Base-by-base conservation (phyloP, 192 early-diverging fungal species). In the Podila epigama region DNA sequence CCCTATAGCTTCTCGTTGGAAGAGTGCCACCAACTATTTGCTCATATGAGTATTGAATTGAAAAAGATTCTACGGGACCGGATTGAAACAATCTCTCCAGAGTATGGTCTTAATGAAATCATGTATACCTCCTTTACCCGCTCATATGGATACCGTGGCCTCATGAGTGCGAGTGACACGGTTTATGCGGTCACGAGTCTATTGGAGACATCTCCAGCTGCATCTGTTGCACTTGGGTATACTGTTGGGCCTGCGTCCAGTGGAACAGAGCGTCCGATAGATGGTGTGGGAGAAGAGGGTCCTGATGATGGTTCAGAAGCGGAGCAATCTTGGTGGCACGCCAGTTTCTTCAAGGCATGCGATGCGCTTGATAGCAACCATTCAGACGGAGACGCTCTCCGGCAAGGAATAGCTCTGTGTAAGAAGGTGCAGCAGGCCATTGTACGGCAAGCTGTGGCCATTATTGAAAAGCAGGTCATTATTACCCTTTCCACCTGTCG, bases 271-370 rank as follows among this genome's bases (percentile, higher is more conserved):
- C 42, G 35, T 11, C 29, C 40, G 2, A 39, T 50, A 0, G 58
- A 34, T 15, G 44, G 54, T 1, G 51, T 25, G 20, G 58, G 48
- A 16, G 40, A 37, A 5, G 22, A 37, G 3, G 64, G 16, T 3
- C 44, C 60, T 22, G 10, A 68, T 5, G 67, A 65, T 0, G 68
- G 29, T 25, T 56, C 40, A 34, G 67, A 28, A 34, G 41, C 44
- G 9, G 29, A 42, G 6, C 41, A 37, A 37, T 39, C 63, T 7
- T 86, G 85, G 80, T 95, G 93, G 93, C 70, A 92, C 56, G 56
- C 79, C 31, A 93, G 95, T 29, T 98, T 97, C 77, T 98, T 89
- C 80, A 85, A 90, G 1, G 95, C 96, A 16, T 97, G 92, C 65
- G 97, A 98, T 68, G 90, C 97, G 7, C 77, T 98, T 18, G 86